phyloP scores from a whole-genome alignment of 2,329 filamentous ascomycete genomes.

The Diplodia mutila region DNA sequence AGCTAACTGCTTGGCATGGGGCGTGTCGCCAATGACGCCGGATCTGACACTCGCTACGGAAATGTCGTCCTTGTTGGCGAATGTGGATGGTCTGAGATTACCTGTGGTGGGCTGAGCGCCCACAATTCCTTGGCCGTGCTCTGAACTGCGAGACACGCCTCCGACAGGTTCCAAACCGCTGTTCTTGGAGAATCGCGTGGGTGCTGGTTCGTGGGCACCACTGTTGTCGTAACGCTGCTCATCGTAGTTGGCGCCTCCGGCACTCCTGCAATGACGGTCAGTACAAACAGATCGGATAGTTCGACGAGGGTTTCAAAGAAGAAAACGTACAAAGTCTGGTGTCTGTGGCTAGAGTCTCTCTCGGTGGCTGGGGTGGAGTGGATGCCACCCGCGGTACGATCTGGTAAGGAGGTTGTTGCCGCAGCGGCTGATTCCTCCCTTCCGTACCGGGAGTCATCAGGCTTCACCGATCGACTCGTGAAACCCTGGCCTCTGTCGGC shows the following conservation, averaged over 20 bases:
- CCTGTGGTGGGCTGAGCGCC: constrained; percentile 12
- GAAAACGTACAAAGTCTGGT: neutral
- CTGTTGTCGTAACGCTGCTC: constrained; percentile 28
- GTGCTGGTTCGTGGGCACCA: neutral
- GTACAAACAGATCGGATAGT: neutral
- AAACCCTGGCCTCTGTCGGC: neutral
- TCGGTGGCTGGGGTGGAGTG: neutral
- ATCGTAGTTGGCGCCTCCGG: constrained; percentile 28
- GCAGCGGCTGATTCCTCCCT: neutral
- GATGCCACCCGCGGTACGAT: neutral
- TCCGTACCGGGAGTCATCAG: neutral
- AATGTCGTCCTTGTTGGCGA: constrained; percentile 18
- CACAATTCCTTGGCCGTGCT: neutral
- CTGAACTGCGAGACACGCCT: constrained; percentile 13
- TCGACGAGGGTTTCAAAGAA: too few species aligned
- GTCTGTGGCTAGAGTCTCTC: neutral
- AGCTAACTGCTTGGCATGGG: constrained; percentile 20
- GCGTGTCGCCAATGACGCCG: constrained; percentile 42
- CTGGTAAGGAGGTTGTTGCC: neutral
- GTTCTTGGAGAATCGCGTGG: neutral
- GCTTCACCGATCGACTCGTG: neutral
- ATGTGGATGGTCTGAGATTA: constrained; percentile 20
- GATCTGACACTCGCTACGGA: constrained; percentile 47
- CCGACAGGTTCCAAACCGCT: constrained; percentile 4
- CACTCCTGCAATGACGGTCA: constrained; percentile 27